Evolutionary conservation across 2,329 filamentous ascomycete species (phyloP).

Genomic region (Talaromyces sp.): DNA sequence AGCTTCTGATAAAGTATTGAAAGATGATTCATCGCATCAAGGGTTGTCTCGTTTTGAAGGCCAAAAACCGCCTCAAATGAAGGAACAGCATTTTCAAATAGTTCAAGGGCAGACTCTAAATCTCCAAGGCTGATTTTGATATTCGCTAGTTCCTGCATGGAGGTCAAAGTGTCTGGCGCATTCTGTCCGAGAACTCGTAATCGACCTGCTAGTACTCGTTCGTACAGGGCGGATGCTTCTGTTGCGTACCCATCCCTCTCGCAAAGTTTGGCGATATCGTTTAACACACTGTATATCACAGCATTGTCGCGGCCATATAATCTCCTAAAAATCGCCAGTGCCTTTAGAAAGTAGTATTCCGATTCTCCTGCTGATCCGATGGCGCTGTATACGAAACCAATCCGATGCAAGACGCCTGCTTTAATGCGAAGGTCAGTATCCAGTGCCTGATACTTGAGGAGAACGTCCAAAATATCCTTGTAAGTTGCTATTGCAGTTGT

Average conservation of each 20-base stretch:
- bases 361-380: slow-evolving; percentile 21
- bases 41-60: slow-evolving; percentile 21
- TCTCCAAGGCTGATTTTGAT: slow-evolving; percentile 22
- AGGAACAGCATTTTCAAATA: slow-evolving; percentile 24
- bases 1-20: slow-evolving; percentile 25
- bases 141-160: slow-evolving; percentile 25
- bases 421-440: slow-evolving; percentile 20
- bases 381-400: slow-evolving; percentile 20
- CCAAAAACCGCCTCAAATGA: slow-evolving; percentile 25
- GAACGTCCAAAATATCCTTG: slow-evolving; percentile 18
- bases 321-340: slow-evolving; percentile 23
- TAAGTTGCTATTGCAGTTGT: slow-evolving; percentile 19
- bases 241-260: slow-evolving; percentile 25
- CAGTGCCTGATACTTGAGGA: slow-evolving; percentile 17
- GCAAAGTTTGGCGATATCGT: slow-evolving; percentile 22
- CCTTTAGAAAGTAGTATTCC: slow-evolving; percentile 22
- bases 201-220: slow-evolving; percentile 25
- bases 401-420: slow-evolving; percentile 20
- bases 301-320: slow-evolving; percentile 22
- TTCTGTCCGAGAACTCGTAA: slow-evolving; percentile 23
- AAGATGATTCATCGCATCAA: slow-evolving; percentile 25
- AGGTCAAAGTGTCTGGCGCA: slow-evolving; percentile 24
- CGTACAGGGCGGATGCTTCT: slow-evolving; percentile 24
- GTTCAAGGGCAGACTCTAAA: slow-evolving; percentile 20
- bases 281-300: slow-evolving; percentile 22